Base-by-base conservation (phyloP, 169 alveolate species). In the Cryptosporidium viatorum region DNA sequence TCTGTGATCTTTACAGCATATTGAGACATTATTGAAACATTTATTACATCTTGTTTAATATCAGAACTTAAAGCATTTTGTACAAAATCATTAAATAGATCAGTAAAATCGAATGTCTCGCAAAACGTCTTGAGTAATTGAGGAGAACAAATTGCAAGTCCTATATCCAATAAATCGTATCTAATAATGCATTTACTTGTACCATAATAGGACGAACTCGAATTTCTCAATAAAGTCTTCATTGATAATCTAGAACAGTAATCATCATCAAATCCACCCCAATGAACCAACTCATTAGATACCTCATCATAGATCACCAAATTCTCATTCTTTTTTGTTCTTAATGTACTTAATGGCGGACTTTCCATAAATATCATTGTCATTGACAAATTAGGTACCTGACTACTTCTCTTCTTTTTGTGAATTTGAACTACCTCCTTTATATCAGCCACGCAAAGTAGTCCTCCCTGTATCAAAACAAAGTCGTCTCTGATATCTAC, bases 401-500 rank as follows among this genome's bases (percentile, higher is more conserved):
- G 37, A 31, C 37, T 65, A 45, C 35, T 26, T 37, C 71, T 29
- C 67, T n/a, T 80, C 26, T 43, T 80, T 21, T 80, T 80, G 51
- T 80, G 89, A n/a, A 12, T 37, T 21, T 37, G 75, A 21, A 80
- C 41, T 16, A 41, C 26, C 10, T 80, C 89, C 68, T 26, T 80
- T 16, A 80, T 60, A 59, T 80, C 89, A 4, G 89, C 89, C n/a
- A 80, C 89, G 4, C 69, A 62, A 10, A 80, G 59, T 4, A 80
- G 39, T 6, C 55, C 67, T 0, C 89, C 89, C 52, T 65, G 73
- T 3, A 80, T 65, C 41, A 80, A 37, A 21, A 80, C 23, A 62
- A 80, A 80, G 55, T 80, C 89, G 68, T 80, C 89, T 65, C 89
- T 80, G 6, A 80, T 43, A 12, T 80, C 89, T 4, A 65, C 74